Base-by-base conservation (phyloP, 768 basidiomycete genomes). In the Leccinum longicurvipes region DNA sequence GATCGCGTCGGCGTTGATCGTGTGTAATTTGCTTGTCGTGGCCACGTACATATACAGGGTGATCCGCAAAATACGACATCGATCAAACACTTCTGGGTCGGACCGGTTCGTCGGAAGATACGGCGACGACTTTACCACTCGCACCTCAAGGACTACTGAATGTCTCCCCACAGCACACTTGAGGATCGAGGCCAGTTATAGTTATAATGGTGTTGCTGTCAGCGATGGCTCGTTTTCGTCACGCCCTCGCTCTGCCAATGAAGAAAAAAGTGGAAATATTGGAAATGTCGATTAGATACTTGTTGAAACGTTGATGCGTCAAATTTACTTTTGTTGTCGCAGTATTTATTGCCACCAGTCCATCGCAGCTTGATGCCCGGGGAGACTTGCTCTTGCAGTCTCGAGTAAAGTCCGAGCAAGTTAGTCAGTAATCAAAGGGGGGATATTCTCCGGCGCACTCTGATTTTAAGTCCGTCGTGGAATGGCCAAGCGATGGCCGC, bases 1-100 rank as follows among this genome's bases (percentile, higher is more conserved):
- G 39, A 41, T 41, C 39, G 11, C 51, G 17, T 27, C 41, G 31
- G 51, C 39, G 14, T 24, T 60, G 32, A 51, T 61, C 6, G 27
- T 54, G 6, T 64, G 63, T 2, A 61, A 64, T 29, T 31, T 64
- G 48, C 53, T 61, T 6, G 57, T 61, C 36, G 53, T 56, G 12
- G 53, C 57, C 28, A 61, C 63, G 1, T 61, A 56, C n/a, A 3
- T 47, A 6, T 64, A 64, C 25, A 51, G 56, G 12, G 44, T 50
- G 36, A 39, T 39, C 11, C 17, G 51, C 39, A 27, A 11, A 17
- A n/a, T 47, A 19, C 12, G 27, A 24, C 7, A 45, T 21, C 42
- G 51, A 14, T 39, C 49, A 5, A 19, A 32, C 34, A 0, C n/a
- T 1, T 24, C 49, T 10, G 36, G n/a, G 19, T 19, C 6, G 8